Evolutionary conservation across 805 yeast species (phyloP).

Genomic region (Candida arabinofermentans): DNA sequence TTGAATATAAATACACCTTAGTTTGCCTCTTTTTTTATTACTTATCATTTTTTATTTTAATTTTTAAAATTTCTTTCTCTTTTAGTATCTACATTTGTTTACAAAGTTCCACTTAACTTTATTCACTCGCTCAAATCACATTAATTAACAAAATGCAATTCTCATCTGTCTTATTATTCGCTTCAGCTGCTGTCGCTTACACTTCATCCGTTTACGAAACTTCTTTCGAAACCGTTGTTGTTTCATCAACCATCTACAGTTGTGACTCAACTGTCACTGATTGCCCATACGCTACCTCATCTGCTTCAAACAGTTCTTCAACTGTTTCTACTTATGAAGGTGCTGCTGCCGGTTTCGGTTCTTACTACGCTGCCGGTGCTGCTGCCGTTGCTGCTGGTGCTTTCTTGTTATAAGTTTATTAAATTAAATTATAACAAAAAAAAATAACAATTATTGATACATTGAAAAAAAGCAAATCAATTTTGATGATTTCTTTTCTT

Average conservation of each 20-base stretch:
- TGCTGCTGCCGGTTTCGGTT: constrained; percentile 14
- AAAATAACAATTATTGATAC: too few relatives aligned
- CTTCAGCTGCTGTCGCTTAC: constrained; percentile 32
- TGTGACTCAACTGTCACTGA: constrained; percentile 34
- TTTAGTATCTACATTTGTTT: background rate
- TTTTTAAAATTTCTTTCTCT: background rate
- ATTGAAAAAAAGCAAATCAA: too few relatives aligned
- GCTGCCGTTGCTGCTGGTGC: constrained; percentile 35
- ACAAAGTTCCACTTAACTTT: background rate
- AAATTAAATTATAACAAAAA: too few relatives aligned
- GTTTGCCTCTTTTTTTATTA: background rate
- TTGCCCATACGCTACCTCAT: constrained; percentile 20
- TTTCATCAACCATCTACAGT: constrained; percentile 35
- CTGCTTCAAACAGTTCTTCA: constrained; percentile 17
- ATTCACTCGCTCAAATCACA: constrained; percentile 3
- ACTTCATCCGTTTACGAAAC: constrained; percentile 26
- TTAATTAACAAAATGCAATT: constrained; percentile 38
- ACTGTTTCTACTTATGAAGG: constrained; percentile 31
- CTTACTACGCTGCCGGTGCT: constrained; percentile 30
- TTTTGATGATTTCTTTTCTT: too few relatives aligned
- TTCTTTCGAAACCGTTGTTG: constrained; percentile 32
- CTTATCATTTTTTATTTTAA: background rate
- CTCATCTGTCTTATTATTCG: constrained; percentile 34
- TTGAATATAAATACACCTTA: background rate
- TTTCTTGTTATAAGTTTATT: constrained; percentile 31